phyloP scores from a whole-genome alignment of 148 eudicot genomes.

The Camellia sinensis region DNA sequence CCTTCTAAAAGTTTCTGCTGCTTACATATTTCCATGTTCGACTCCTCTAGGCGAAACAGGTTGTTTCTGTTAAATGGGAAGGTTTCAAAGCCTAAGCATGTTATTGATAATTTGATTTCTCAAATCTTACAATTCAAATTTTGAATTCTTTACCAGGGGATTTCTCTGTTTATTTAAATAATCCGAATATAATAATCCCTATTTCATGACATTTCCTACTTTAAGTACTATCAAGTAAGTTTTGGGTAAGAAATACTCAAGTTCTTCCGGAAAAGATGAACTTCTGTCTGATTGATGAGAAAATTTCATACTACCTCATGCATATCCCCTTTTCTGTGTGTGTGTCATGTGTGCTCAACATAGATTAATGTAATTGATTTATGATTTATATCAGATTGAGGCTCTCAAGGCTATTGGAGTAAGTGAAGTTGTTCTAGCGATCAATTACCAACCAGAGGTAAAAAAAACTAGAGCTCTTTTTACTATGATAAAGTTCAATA shows the following conservation, averaged over 20 bases:
- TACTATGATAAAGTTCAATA: not conserved
- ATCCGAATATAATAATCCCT: not conserved
- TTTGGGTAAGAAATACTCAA: not conserved
- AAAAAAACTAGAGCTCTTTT: conserved; percentile 10
- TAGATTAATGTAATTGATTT: not conserved
- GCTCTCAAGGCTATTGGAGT: conserved; percentile 94
- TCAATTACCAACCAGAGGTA: conserved; percentile 99
- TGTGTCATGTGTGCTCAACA: not conserved
- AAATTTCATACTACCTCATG: not conserved
- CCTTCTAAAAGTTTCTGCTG: not conserved
- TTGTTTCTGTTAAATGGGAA: not conserved
- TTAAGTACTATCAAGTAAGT: not conserved
- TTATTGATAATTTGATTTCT: not conserved
- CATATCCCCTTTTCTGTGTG: not conserved
- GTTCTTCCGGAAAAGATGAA: not conserved
- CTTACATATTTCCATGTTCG: not conserved
- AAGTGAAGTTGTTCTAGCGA: conserved; percentile 91
- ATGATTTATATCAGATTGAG: conserved; percentile 59
- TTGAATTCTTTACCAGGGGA: not conserved
- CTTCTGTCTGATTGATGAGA: not conserved
- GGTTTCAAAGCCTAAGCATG: not conserved
- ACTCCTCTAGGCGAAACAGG: not conserved
- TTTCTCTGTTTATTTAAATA: not conserved
- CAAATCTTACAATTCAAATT: not conserved
- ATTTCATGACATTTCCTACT: not conserved